Base-by-base conservation (phyloP, 1,284 basidiomycete genomes). In the Kwoniella shivajii region DNA sequence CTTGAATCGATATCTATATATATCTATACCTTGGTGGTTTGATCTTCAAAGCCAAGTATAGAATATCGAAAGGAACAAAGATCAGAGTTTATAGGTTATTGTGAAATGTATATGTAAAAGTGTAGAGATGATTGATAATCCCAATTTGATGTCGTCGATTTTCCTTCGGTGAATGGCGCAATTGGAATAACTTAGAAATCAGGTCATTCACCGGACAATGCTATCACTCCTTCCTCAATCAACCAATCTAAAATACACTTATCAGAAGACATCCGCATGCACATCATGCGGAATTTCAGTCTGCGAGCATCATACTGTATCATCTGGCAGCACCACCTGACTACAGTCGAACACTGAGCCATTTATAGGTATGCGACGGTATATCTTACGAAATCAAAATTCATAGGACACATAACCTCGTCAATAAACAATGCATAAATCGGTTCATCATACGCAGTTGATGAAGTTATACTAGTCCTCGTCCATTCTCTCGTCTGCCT, bases 401-500 rank as follows among this genome's bases (percentile, higher is more conserved):
- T n/a, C n/a, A n/a, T n/a, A n/a, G n/a, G n/a, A n/a, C n/a, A n/a
- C n/a, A n/a, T n/a, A n/a, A n/a, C n/a, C n/a, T n/a, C n/a, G n/a
- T n/a, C n/a, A n/a, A n/a, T n/a, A n/a, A n/a, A n/a, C n/a, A n/a
- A n/a, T n/a, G n/a, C n/a, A n/a, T n/a, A n/a, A n/a, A n/a, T n/a
- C n/a, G n/a, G n/a, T n/a, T n/a, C n/a, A n/a, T n/a, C n/a, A n/a
- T n/a, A n/a, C n/a, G n/a, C n/a, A n/a, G n/a, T n/a, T n/a, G n/a
- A n/a, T n/a, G n/a, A n/a, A n/a, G n/a, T 34, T 6, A 24, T 24
- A 42, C 49, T 56, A 65, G 37, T 68, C 66, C 51, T 60, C 59
- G 29, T 69, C 66, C 69, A 72, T 72, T 46, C 59, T 54, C 48
- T 71, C 67, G 42, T 69, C 67, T 1, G 41, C 52, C n/a, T n/a